phyloP scores from a whole-genome alignment of 805 yeast genomes.

The Cyberlindnera mrakii region DNA sequence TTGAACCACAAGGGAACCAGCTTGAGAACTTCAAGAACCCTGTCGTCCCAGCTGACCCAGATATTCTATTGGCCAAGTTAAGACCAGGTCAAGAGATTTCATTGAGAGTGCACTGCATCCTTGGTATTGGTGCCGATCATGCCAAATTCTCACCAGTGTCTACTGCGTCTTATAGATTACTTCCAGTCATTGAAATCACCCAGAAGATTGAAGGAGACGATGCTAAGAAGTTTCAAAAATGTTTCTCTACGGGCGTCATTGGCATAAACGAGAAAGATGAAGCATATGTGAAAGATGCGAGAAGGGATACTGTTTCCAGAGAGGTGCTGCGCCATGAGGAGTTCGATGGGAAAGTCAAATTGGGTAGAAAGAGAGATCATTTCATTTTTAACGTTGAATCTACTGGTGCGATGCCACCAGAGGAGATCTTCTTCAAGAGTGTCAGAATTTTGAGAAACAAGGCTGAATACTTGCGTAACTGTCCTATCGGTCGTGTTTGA shows the following conservation, averaged over 20 bases:
- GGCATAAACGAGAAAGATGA: constrained; percentile 59
- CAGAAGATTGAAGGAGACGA: constrained; percentile 70
- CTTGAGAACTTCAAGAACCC: constrained; percentile 64
- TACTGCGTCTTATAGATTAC: constrained; percentile 89
- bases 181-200: constrained; percentile 79
- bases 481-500: constrained; percentile 57
- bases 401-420: constrained; percentile 96
- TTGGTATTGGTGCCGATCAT: constrained; percentile 92
- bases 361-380: constrained; percentile 89
- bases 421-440: constrained; percentile 89
- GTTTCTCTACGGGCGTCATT: constrained; percentile 92
- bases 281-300: constrained; percentile 81
- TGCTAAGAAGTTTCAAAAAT: constrained; percentile 75
- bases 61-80: constrained; percentile 83
- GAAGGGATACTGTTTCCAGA: constrained; percentile 94
- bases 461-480: constrained; percentile 70
- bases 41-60: constrained; percentile 78
- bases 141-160: constrained; percentile 97
- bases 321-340: constrained; percentile 93
- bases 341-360: constrained; percentile 79
- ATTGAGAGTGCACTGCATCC: constrained; percentile 80
- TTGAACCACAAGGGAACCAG: constrained; percentile 90
- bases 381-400: constrained; percentile 93
- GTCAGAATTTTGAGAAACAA: constrained; percentile 81
- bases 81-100: constrained; percentile 97